Conservation (phyloP, 2,329 filamentous ascomycete genomes). For the Ciborinia camelliae region DNA sequence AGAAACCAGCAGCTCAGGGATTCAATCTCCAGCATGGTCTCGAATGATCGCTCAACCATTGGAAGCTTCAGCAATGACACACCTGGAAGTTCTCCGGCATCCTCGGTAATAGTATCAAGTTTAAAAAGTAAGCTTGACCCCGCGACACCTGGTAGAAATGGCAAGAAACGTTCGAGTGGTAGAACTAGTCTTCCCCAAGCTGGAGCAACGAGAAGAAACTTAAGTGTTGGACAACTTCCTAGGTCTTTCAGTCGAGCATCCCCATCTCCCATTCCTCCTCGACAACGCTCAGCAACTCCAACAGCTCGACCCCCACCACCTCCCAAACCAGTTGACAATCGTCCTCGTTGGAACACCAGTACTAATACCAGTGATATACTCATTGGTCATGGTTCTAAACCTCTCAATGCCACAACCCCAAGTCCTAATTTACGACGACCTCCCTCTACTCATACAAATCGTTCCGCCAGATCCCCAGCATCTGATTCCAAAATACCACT, state of each 20-base stretch:
- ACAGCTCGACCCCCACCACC: constrained; percentile 47
- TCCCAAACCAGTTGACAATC: constrained; percentile 48
- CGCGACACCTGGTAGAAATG: constrained; percentile 34
- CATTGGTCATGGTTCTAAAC: constrained; percentile 66
- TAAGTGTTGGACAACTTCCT: constrained; percentile 41
- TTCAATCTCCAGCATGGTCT: constrained; percentile 84
- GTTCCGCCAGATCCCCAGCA: constrained; percentile 21
- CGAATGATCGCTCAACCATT: constrained; percentile 46
- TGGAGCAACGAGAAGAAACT: constrained; percentile 44
- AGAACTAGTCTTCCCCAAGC: constrained; percentile 43
- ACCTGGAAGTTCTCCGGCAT: constrained; percentile 61
- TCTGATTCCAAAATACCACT: constrained; percentile 37
- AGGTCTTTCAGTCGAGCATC: constrained; percentile 41
- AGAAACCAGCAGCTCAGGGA: constrained; percentile 77
- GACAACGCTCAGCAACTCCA: constrained; percentile 49
- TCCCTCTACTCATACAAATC: constrained; percentile 27
- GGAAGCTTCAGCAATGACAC: constrained; percentile 44
- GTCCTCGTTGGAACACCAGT: constrained; percentile 71
- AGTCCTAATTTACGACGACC: constrained; percentile 34
- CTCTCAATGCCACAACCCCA: constrained; percentile 51
- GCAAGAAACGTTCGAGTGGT: constrained; percentile 34
- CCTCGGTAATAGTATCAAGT: constrained; percentile 57
- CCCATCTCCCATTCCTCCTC: constrained; percentile 38
- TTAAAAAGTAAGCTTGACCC: constrained; percentile 42
- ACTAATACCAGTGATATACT: constrained; percentile 62